Conservation (phyloP, 148 eudicot species). For the Diospyros lotus region DNA sequence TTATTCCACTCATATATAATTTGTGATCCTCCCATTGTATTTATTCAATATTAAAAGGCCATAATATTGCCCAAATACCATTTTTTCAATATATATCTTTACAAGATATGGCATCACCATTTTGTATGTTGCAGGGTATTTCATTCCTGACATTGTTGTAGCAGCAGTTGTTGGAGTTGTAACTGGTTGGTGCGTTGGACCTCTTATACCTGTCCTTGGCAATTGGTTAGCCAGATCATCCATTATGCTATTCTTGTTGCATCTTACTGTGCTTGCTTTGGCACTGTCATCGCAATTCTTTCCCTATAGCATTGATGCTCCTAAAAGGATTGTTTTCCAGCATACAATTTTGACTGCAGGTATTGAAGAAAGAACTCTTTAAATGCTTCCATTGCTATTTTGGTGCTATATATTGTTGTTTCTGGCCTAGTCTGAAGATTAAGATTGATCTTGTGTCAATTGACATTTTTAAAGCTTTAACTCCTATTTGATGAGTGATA, state of each 20-base stretch:
- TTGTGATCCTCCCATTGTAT: too few relatives aligned
- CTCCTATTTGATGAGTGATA: neutral
- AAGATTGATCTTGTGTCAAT: neutral
- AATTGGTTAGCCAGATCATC: slow-evolving; percentile 76
- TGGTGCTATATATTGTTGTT: slow-evolving; percentile 8
- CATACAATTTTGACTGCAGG: slow-evolving; percentile 75
- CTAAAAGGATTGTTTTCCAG: slow-evolving; percentile 84
- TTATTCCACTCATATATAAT: too few relatives aligned
- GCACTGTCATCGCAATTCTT: slow-evolving; percentile 85
- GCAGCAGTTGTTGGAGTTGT: slow-evolving; percentile 72
- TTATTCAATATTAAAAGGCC: too few relatives aligned
- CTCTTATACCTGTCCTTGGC: slow-evolving; percentile 74
- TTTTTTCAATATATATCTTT: too few relatives aligned
- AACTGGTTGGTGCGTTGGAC: slow-evolving; percentile 88
- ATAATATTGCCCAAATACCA: too few relatives aligned
- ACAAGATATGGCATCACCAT: slow-evolving; percentile 8
- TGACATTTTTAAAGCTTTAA: neutral
- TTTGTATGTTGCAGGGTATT: slow-evolving; percentile 54
- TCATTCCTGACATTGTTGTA: slow-evolving; percentile 67
- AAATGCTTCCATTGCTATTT: slow-evolving; percentile 4
- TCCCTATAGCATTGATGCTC: slow-evolving; percentile 87
- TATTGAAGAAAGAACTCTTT: slow-evolving; percentile 24
- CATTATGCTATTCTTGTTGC: slow-evolving; percentile 62
- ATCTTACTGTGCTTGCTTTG: slow-evolving; percentile 63
- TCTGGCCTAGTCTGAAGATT: neutral